phyloP scores from a whole-genome alignment of 805 yeast species.

The Starmerella floricola region DNA sequence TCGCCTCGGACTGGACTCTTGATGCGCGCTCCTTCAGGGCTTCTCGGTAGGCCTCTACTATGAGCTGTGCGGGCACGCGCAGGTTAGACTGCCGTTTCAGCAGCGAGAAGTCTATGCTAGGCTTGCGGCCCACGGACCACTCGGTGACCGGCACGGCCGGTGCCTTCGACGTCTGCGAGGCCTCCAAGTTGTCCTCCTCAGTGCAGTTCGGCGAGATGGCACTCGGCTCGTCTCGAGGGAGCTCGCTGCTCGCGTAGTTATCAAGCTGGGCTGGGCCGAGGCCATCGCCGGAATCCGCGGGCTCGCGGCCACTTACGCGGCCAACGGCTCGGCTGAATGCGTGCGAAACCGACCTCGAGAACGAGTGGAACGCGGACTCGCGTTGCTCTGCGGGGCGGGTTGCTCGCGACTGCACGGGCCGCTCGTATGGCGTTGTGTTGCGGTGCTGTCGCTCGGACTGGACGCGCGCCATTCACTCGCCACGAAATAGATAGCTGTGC shows the following conservation, averaged over 20 bases:
- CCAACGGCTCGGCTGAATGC: neutral
- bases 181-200: neutral
- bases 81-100: neutral
- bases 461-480: neutral
- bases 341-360: neutral
- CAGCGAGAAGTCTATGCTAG: conserved; percentile 1
- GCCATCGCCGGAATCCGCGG: no score
- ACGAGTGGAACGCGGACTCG: conserved; percentile 1
- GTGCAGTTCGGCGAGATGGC: neutral
- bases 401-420: conserved; percentile 1
- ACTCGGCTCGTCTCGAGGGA: neutral
- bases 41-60: conserved; percentile 12
- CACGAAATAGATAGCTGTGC: no score
- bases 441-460: conserved; percentile 1
- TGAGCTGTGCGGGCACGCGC: conserved; percentile 7
- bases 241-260: no score
- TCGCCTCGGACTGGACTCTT: no score
- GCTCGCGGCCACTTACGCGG: neutral
- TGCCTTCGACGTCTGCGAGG: neutral
- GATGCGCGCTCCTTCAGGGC: conserved; percentile 7
- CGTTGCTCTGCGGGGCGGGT: neutral
- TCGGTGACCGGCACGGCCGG: neutral
- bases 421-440: conserved; percentile 4
- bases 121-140: neutral
- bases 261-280: no score